Base-by-base conservation (phyloP, 257 asterid species). In the Misopates orontium region DNA sequence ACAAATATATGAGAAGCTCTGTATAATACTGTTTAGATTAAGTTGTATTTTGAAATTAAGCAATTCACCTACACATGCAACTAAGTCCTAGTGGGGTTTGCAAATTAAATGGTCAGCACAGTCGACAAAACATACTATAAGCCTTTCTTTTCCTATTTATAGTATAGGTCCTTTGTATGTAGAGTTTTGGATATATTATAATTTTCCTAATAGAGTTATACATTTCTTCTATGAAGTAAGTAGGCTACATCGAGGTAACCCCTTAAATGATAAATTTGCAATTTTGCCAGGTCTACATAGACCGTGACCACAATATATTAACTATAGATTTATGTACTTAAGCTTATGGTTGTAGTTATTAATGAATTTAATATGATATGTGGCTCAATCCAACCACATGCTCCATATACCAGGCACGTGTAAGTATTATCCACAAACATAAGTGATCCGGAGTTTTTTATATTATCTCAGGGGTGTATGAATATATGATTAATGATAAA, bases 1-100 rank as follows among this genome's bases (percentile, higher is more conserved):
- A 53, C 15, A 15, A 70, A 70, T n/a, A 15, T 31, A 11, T 60
- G 39, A 49, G 21, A 47, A 22, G 59, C 63, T 9, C 18, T 69
- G 74, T 79, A 52, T 42, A 69, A 61, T 40, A 47, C 22, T 66
- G 57, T 72, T 62, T 42, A 41, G 57, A 31, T 28, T 58, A 75
- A 71, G 42, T 60, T 32, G 62, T 52, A 49, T 21, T 56, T 74
- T 66, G 57, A 59, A 47, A 54, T 67, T 36, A 28, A 28, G 36
- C 3, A 28, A 28, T 9, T 3, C 4, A 36, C 49, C 41, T 50
- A 31, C 57, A 48, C 56, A 64, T 53, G 72, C 49, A 60, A 19
- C 63, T 56, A 22, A 55, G 64, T 44, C 18, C 70, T 61, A 44
- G 40, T n/a, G 45, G 68, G 66, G 71, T 40, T 61, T 51, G 76